Evolutionary conservation across 306 rosid genomes (phyloP), one percentile per base, ranked within the genome.

Genomic region (Lupinus albus): DNA sequence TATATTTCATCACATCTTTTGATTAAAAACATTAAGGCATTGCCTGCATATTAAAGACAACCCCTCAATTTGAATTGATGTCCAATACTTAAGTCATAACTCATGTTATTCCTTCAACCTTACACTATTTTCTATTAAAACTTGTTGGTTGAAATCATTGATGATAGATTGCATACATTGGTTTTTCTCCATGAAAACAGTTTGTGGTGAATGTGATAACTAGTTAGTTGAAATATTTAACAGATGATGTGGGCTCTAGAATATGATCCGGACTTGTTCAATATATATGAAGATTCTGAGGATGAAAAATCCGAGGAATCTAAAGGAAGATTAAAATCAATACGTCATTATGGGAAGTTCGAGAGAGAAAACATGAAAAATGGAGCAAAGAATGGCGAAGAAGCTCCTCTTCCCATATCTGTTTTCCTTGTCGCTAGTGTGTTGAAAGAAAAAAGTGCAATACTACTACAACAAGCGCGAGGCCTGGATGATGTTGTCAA

Each of bases 391-490:
- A 49, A 15, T 36, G 67, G 68, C 32, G 72, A 88, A 78, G 65
- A 83, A 54, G 80, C 86, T 49, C 96, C 97, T 1, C 96, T 94
- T 68, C 99, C 99, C 1, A 90, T 94, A 54, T 94, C 97, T 1
- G 32, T 94, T 75, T 94, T 94, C 74, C 99, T 94, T 50, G 99
- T 94, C 70, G 99, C 97, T 18, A 90, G 96, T 66, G 97, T 94
- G 32, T 75, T 94, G 64, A 94, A 90, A 82, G 99, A 94, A 36
- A 94, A 88, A 79, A 94, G 97, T 70, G 44, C 94, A 36, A 76
- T 76, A 76, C 87, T 94, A 54, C 85, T 94, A 17, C 81, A 80
- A 0, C 97, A 94, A 74, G 99, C 99, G 0, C 81, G 87, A 48
- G 99, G 99, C 57, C 79, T 94, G 4, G 99, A 94, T 10, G 99